Conservation (phyloP, 495 filamentous ascomycete species). For the Apodospora peruviana region DNA sequence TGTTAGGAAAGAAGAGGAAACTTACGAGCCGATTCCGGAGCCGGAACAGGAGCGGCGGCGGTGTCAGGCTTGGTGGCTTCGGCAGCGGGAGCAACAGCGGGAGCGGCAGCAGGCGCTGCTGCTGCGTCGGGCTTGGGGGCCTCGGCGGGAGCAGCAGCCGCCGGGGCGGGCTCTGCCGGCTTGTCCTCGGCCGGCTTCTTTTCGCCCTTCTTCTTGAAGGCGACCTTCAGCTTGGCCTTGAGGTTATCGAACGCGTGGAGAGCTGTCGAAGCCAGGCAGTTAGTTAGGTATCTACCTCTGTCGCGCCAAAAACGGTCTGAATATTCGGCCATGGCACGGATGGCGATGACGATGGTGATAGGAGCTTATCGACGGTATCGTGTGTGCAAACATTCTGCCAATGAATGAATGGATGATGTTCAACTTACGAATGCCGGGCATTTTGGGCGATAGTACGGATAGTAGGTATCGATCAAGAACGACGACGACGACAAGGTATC, state of each 20-base stretch:
- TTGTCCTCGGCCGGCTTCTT: conserved; percentile 12
- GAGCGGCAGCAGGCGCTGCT: conserved; percentile 1
- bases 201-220: conserved; percentile 26
- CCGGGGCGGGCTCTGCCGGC: conserved; percentile 6
- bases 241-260: conserved; percentile 28
- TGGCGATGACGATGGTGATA: too few relatives aligned
- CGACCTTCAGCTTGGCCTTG: conserved; percentile 29
- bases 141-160: conserved; percentile 4
- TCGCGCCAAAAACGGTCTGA: too few relatives aligned
- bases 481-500: too few relatives aligned
- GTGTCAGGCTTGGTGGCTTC: conserved; percentile 16
- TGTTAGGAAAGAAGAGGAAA: too few relatives aligned
- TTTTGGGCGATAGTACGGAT: too few relatives aligned
- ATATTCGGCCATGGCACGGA: too few relatives aligned
- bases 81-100: conserved; percentile 12
- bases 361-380: too few relatives aligned
- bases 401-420: background rate
- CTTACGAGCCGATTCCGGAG: conserved; percentile 10
- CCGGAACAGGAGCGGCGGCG: conserved; percentile 12
- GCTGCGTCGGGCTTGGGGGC: conserved; percentile 4
- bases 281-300: too few relatives aligned
- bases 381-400: too few relatives aligned
- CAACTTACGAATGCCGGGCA: conserved; percentile 28
- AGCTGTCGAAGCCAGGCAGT: conserved; percentile 18
- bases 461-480: too few relatives aligned